These are phyloP conservation scores for Kurtzmaniella quercitrusa DNA, from an alignment of 1,139 yeast species.

Conservation along the genomic window DNA sequence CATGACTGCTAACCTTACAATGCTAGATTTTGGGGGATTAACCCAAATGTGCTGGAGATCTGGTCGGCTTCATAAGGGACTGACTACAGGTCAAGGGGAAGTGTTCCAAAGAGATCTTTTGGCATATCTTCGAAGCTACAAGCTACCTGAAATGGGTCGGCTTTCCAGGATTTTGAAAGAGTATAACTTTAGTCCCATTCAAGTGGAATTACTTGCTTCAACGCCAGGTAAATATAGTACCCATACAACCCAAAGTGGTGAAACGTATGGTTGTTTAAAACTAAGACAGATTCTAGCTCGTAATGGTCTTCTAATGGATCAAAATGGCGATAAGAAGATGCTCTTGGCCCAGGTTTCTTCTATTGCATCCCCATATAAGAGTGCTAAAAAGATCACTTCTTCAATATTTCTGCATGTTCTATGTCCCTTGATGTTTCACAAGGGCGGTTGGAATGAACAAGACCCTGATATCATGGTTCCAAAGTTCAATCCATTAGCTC, in stretches of 20 bases:
- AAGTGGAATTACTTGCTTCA: slow-evolving; percentile 56
- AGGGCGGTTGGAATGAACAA: background rate
- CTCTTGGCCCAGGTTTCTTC: slow-evolving; percentile 56
- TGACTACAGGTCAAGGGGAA: slow-evolving; percentile 1
- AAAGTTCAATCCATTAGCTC: slow-evolving; percentile 9
- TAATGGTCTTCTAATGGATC: slow-evolving; percentile 25
- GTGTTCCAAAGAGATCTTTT: slow-evolving; percentile 34
- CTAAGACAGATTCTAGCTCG: slow-evolving; percentile 38
- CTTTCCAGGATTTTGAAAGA: slow-evolving; percentile 24
- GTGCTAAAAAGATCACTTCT: slow-evolving; percentile 24
- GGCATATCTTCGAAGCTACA: slow-evolving; percentile 42
- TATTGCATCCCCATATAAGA: slow-evolving; percentile 51
- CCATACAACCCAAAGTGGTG: slow-evolving; percentile 11
- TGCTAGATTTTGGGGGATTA: slow-evolving; percentile 49
- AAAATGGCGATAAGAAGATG: slow-evolving; percentile 18
- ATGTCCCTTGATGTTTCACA: slow-evolving; percentile 38
- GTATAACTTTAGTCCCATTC: slow-evolving; percentile 43
- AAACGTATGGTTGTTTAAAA: slow-evolving; percentile 48
- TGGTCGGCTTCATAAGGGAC: slow-evolving; percentile 31
- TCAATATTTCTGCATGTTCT: slow-evolving; percentile 56
- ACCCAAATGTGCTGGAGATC: slow-evolving; percentile 68
- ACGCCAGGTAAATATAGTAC: slow-evolving; percentile 40
- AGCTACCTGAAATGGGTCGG: slow-evolving; percentile 18
- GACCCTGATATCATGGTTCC: slow-evolving; percentile 2
- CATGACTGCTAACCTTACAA: slow-evolving; percentile 57